Conservation (phyloP, 2,329 filamentous ascomycete species). For the Nemania sp. region DNA sequence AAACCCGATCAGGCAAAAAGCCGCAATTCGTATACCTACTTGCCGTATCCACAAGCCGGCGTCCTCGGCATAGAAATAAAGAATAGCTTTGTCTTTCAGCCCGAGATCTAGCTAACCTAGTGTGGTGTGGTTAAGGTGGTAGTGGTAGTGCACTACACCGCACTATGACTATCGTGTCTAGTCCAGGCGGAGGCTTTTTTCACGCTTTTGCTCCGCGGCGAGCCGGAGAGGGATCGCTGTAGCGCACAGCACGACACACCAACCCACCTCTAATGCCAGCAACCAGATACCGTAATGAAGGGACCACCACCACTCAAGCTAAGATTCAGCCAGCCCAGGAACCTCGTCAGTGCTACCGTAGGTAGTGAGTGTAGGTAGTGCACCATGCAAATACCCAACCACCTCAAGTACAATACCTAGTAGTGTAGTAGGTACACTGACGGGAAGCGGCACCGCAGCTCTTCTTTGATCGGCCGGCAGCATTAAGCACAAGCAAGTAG, state of each 20-base stretch:
- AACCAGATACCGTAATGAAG: not conserved
- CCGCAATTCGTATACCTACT: slow-evolving; percentile 31
- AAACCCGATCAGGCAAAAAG: slow-evolving; percentile 39
- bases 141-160: not conserved
- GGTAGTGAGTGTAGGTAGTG: not conserved
- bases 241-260: too few relatives aligned
- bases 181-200: too few relatives aligned
- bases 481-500: slow-evolving; percentile 47
- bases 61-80: slow-evolving; percentile 19
- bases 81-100: not conserved
- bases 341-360: slow-evolving; percentile 25
- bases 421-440: slow-evolving; percentile 19
- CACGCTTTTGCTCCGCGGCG: slow-evolving; percentile 13
- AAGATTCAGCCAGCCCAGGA: slow-evolving; percentile 29
- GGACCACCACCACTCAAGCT: slow-evolving; percentile 20
- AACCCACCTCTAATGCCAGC: not conserved
- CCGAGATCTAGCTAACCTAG: slow-evolving; percentile 12
- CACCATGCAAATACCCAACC: slow-evolving; percentile 31
- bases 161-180: not conserved
- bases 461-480: slow-evolving; percentile 31
- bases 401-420: slow-evolving; percentile 28
- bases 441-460: slow-evolving; percentile 32
- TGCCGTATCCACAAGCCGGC: slow-evolving; percentile 14
- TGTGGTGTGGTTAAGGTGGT: too few relatives aligned
- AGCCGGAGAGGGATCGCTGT: not conserved